These are phyloP conservation scores for Melanomma pulvis-pyrius DNA, from an alignment of 495 filamentous ascomycete species.

Conservation along the genomic window DNA sequence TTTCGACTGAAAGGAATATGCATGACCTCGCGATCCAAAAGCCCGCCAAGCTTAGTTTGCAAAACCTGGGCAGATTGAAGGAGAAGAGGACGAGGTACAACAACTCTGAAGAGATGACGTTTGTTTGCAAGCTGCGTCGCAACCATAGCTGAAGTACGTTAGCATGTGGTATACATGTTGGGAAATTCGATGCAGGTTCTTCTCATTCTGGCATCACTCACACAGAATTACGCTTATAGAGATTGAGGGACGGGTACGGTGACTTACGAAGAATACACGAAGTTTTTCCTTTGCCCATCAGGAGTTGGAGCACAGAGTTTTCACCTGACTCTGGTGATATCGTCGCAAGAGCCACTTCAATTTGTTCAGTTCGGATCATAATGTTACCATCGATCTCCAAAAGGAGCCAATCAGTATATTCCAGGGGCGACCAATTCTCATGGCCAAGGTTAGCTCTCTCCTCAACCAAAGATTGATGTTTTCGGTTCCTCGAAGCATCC, in stretches of 20 bases:
- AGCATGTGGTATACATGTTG: constrained; percentile 1
- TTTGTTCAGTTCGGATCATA: constrained; percentile 55
- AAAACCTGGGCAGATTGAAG: constrained; percentile 56
- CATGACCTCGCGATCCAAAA: constrained; percentile 51
- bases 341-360: constrained; percentile 57
- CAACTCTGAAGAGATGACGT: constrained; percentile 49
- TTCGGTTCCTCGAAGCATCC: constrained; percentile 33
- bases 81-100: constrained; percentile 57
- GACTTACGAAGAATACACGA: constrained; percentile 47
- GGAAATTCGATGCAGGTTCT: too few relatives aligned
- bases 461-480: constrained; percentile 26
- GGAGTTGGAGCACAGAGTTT: constrained; percentile 62
- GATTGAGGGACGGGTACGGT: too few relatives aligned
- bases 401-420: constrained; percentile 58
- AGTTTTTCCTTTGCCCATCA: constrained; percentile 56
- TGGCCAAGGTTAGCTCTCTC: constrained; percentile 49
- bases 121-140: constrained; percentile 53
- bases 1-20: constrained; percentile 58
- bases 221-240: too few relatives aligned
- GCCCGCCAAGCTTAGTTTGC: constrained; percentile 52
- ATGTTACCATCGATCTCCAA: constrained; percentile 62
- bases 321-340: constrained; percentile 49
- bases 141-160: constrained; percentile 53
- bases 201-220: too few relatives aligned
- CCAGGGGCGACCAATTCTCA: constrained; percentile 53